Evolutionary conservation across 345 rosid species (phyloP), one percentile per base, ranked within the genome.

Genomic region (Gynandropsis gynandra): DNA sequence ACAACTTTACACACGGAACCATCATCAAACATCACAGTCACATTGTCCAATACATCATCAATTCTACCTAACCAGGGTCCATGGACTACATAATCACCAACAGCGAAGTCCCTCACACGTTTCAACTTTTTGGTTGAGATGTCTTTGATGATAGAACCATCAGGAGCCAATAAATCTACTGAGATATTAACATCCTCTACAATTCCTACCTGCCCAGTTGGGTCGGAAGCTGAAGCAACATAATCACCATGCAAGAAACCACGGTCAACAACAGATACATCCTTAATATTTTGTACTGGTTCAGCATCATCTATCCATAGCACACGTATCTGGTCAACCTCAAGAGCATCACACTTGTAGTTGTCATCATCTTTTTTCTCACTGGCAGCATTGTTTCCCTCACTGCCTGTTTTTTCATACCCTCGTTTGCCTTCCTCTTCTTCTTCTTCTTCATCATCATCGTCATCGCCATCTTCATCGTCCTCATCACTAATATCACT

Each of bases 161-260:
- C 75, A 27, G 75, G 74, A 68, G 82, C 79, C 54, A 79, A 63
- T 57, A 93, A 72, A 72, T 93, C 94, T 38, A 80, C 97, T 41
- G 73, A 71, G 41, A 88, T 72, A 62, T 76, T 69, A 36, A 72
- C 89, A 76, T 88, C 95, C 72, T 76, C 70, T 33, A 88, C 85
- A 24, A 85, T 78, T 58, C 99, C 99, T 47, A 93, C 77, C 65
- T 92, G 95, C 42, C 97, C 97, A 1, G 87, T 85, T 34, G 90
- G 88, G 52, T 93, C 85, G 47, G 72, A 58, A 63, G 82, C 83
- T 44, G 85, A 68, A 73, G 94, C 94, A 62, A 85, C 89, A 67
- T 80, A 85, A 65, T 93, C 95, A 53, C 99, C 95, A 44, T 81
- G 90, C 60, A 88, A 69, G 73, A 93, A 93, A 49, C 90, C 94